Conservation (phyloP, 208 protist genomes). For the Acanthamoeba culbertsoni region DNA sequence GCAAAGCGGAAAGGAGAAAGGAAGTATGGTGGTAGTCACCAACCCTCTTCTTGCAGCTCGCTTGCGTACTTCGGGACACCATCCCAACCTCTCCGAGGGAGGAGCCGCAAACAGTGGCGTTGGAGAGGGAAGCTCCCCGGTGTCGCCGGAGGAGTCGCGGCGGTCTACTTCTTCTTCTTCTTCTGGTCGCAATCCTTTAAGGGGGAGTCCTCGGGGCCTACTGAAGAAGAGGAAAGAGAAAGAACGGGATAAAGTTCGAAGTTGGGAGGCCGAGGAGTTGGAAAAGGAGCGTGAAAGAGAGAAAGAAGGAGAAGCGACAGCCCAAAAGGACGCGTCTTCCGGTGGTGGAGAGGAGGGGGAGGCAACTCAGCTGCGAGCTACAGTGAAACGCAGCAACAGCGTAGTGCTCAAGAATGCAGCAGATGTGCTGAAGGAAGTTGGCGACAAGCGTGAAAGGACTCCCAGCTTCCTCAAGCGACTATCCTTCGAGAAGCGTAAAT, state of each 20-base stretch:
- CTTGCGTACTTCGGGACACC: no score
- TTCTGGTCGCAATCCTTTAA: no score
- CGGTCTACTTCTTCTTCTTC: no score
- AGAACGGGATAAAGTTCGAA: background rate
- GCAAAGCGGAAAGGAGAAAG: background rate
- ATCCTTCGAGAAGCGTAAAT: slow-evolving; percentile 18
- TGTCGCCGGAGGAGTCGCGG: no score
- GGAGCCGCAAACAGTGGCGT: no score
- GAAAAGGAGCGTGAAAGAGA: background rate
- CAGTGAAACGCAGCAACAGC: background rate
- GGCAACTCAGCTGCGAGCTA: background rate
- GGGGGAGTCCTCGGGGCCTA: background rate
- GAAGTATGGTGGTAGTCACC: background rate
- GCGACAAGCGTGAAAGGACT: background rate
- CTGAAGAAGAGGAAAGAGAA: background rate
- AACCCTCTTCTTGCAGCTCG: background rate
- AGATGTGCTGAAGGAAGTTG: background rate
- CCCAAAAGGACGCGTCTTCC: background rate
- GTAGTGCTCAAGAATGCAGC: background rate
- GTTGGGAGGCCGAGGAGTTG: slow-evolving; percentile 1
- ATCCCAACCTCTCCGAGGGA: no score
- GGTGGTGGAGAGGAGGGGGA: background rate
- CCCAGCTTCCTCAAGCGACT: slow-evolving; percentile 10
- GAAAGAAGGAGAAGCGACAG: background rate
- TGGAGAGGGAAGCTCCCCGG: no score